Percentiles rank a stretch among this genome's conserved stretches.
phyloP scores from a whole-genome alignment of 2,329 filamentous ascomycete species.

The Sarocladium strictum region DNA sequence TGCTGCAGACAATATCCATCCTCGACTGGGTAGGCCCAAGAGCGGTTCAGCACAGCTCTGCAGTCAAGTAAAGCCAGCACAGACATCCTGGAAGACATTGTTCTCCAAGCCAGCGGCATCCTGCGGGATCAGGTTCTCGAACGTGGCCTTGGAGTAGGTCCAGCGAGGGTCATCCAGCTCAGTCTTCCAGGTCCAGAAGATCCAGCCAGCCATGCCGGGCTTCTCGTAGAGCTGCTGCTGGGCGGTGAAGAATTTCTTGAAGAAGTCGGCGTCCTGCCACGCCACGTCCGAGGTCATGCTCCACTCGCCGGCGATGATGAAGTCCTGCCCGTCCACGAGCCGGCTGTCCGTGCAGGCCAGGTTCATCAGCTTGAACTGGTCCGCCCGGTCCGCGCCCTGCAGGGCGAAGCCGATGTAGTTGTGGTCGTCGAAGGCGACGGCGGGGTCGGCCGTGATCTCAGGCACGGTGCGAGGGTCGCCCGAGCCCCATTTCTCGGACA shows the following conservation, averaged over 20 bases:
- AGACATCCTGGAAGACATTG: conserved; percentile 21
- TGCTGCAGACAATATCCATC: no score
- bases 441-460: conserved; percentile 30
- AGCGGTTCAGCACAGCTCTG: background rate
- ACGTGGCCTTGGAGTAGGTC: conserved; percentile 21
- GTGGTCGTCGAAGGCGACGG: conserved; percentile 49
- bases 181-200: conserved; percentile 55
- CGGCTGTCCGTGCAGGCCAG: conserved; percentile 39
- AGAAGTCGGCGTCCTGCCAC: conserved; percentile 39
- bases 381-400: conserved; percentile 9
- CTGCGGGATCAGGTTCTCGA: conserved; percentile 16
- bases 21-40: no score
- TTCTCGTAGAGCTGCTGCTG: conserved; percentile 50
- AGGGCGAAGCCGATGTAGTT: conserved; percentile 31
- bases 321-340: conserved; percentile 24
- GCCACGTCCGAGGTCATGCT: conserved; percentile 43
- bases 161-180: conserved; percentile 24
- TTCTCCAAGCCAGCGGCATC: conserved; percentile 18
- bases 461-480: conserved; percentile 24
- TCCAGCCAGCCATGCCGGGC: conserved; percentile 40
- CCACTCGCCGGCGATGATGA: conserved; percentile 52
- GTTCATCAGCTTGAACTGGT: conserved; percentile 18
- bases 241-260: conserved; percentile 49
- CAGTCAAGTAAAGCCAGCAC: conserved; percentile 13
- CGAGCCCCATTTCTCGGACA: conserved; percentile 46